A percentile compares a stretch with the other conserved stretches of the same genome.
Evolutionary conservation across 768 basidiomycete genomes (phyloP).

Genomic region (Pleurotus djamor): DNA sequence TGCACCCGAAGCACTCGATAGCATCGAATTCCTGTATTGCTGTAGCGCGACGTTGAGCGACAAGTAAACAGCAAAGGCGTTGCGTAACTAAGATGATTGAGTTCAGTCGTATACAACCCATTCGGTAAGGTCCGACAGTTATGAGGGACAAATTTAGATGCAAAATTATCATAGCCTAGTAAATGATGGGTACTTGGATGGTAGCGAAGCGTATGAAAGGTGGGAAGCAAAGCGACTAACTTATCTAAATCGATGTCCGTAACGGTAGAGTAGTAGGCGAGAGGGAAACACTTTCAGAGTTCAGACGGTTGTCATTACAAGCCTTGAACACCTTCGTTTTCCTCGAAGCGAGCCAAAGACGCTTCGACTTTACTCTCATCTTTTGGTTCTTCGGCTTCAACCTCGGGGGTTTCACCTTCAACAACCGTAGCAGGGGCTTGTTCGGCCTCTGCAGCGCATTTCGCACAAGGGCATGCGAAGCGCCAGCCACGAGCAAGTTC

Average conservation of each 20-base stretch:
- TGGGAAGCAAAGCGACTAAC: neutral
- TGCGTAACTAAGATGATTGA: no score
- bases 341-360: slow-evolving; percentile 22
- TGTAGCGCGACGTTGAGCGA: no score
- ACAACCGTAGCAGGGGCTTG: slow-evolving; percentile 24
- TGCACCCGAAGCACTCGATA: no score
- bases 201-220: no score
- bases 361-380: slow-evolving; percentile 53
- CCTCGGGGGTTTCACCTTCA: slow-evolving; percentile 1
- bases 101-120: no score
- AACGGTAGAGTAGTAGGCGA: neutral
- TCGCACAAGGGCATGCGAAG: slow-evolving; percentile 72
- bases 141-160: no score
- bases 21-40: no score
- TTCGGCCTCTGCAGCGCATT: slow-evolving; percentile 55
- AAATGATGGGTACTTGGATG: no score
- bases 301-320: neutral
- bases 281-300: neutral
- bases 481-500: slow-evolving; percentile 83
- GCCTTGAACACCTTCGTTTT: slow-evolving; percentile 8
- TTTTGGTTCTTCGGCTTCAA: slow-evolving; percentile 27
- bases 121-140: no score
- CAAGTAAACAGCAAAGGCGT: no score
- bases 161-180: no score
- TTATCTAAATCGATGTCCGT: neutral